Conservation (phyloP, 306 rosid genomes). For the Sophora flavescens region DNA sequence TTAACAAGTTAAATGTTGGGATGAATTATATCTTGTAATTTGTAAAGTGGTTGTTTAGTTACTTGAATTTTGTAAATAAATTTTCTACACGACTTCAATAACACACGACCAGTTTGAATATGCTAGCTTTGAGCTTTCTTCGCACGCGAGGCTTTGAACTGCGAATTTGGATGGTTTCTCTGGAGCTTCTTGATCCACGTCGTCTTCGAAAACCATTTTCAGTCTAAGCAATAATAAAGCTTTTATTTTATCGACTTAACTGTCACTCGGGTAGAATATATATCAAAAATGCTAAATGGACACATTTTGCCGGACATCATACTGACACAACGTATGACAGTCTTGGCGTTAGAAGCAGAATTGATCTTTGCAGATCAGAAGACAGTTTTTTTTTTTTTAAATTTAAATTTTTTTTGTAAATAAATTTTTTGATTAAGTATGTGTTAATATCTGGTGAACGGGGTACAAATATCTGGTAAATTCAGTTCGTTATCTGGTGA, state of each 20-base stretch:
- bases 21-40: constrained; percentile 29
- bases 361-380: no score
- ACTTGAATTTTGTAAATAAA: constrained; percentile 32
- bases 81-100: constrained; percentile 27
- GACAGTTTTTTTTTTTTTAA: no score
- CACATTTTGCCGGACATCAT: no score
- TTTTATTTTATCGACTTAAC: constrained; percentile 3
- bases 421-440: no score
- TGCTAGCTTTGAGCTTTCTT: constrained; percentile 11
- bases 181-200: constrained; percentile 31
- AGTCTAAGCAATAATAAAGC: constrained; percentile 9
- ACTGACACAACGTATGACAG: no score
- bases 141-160: no score
- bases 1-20: constrained; percentile 24
- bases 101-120: constrained; percentile 37
- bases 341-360: no score
- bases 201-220: constrained; percentile 26
- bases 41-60: constrained; percentile 42
- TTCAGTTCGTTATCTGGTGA: no score
- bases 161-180: not conserved
- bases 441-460: no score
- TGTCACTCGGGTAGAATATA: not conserved
- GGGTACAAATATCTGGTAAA: no score
- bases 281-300: no score
- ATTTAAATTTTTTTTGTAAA: no score